These are phyloP conservation scores for Dendrocalamus latiflorus DNA, from an alignment of 202 grass and related monocot species.

Conservation along the genomic window DNA sequence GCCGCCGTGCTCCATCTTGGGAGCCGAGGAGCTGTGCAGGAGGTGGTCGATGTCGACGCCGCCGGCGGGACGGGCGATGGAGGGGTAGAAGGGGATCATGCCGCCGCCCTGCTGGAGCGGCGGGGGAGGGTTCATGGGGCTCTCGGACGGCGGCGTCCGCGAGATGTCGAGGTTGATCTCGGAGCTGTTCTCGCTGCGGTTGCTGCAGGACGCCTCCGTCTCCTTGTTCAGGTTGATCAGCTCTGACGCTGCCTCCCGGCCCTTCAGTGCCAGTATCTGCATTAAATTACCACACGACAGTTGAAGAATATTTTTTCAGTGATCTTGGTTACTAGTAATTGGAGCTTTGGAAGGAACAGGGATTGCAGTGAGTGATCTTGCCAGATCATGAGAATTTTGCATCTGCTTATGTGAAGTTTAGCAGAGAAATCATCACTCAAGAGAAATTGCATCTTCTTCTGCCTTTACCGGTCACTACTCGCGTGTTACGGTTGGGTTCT, in stretches of 20 bases:
- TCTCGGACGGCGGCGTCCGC: slow-evolving; percentile 59
- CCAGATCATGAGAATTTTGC: not conserved
- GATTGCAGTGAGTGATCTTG: not conserved
- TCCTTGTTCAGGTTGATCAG: slow-evolving; percentile 99
- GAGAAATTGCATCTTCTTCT: not conserved
- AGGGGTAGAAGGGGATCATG: slow-evolving; percentile 58
- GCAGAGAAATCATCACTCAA: not conserved
- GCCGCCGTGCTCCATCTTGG: slow-evolving; percentile 50
- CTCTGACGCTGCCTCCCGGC: slow-evolving; percentile 77
- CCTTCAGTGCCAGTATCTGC: slow-evolving; percentile 80
- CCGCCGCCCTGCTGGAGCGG: slow-evolving; percentile 23
- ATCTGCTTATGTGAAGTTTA: not conserved
- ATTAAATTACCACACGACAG: not conserved
- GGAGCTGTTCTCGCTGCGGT: slow-evolving; percentile 96
- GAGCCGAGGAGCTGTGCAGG: slow-evolving; percentile 42
- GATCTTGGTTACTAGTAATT: not conserved
- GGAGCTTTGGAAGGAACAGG: not conserved
- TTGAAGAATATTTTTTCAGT: not conserved
- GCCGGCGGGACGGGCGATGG: slow-evolving; percentile 22
- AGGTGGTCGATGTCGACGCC: slow-evolving; percentile 74
- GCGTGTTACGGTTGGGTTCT: not conserved
- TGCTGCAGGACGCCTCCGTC: slow-evolving; percentile 98
- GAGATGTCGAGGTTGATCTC: slow-evolving; percentile 98
- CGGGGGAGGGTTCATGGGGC: slow-evolving; percentile 31
- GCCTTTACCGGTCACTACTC: not conserved